phyloP scores from a whole-genome alignment of 345 rosid genomes.

The Salix viminalis region DNA sequence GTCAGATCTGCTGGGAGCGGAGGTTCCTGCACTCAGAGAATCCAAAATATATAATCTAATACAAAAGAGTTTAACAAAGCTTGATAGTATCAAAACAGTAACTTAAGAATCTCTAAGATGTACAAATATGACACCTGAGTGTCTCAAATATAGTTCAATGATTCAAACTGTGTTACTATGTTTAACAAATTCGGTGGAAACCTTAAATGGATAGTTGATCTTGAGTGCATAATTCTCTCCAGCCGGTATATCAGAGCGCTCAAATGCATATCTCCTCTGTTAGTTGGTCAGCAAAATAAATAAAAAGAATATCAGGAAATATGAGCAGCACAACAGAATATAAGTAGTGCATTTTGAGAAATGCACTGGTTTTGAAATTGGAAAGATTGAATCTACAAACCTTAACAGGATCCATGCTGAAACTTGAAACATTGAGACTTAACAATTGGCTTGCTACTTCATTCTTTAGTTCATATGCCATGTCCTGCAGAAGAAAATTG shows the following conservation, averaged over 20 bases:
- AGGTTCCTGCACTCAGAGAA: conserved; percentile 54
- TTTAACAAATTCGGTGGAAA: conserved; percentile 22
- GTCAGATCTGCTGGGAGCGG: conserved; percentile 82
- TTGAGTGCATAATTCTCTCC: conserved; percentile 86
- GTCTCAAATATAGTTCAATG: not conserved
- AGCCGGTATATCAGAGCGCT: conserved; percentile 63
- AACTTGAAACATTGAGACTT: conserved; percentile 68
- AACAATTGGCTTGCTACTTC: conserved; percentile 67
- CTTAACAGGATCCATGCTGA: conserved; percentile 85
- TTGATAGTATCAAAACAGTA: conserved; percentile 3
- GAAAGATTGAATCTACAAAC: conserved; percentile 38
- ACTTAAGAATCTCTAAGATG: not conserved
- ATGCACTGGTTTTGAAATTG: not conserved
- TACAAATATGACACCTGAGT: not conserved
- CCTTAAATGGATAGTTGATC: conserved; percentile 92
- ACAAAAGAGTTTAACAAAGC: not conserved
- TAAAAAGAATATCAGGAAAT: conserved; percentile 3
- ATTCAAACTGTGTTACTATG: not conserved
- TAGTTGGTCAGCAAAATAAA: conserved; percentile 16
- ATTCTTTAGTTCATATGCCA: conserved; percentile 63
- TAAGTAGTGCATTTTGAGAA: not conserved
- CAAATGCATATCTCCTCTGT: conserved; percentile 89
- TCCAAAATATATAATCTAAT: not conserved
- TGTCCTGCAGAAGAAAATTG: conserved; percentile 43
- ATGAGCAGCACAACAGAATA: conserved; percentile 3